A percentile compares a stretch with the other conserved stretches of the same genome.
Conservation (phyloP, 2,329 filamentous ascomycete species). For the Graphiopsis chlorocephala region DNA sequence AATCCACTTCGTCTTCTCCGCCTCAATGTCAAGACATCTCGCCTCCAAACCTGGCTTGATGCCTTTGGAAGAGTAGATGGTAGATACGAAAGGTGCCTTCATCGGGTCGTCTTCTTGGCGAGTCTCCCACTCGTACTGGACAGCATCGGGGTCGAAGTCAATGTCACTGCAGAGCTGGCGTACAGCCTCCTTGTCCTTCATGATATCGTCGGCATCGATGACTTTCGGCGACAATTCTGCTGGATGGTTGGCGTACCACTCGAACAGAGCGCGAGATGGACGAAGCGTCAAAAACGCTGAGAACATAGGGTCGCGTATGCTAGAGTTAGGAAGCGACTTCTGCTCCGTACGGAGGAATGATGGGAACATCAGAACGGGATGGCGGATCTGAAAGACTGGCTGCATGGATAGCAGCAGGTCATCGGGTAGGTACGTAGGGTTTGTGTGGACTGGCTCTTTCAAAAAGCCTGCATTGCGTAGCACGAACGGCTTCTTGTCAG, state of each 20-base stretch:
- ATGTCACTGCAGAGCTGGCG: constrained; percentile 12
- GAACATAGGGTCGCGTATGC: constrained; percentile 12
- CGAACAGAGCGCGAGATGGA: constrained; percentile 14
- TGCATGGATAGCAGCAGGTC: constrained; percentile 18
- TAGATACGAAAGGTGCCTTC: constrained; percentile 14
- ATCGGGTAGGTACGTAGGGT: constrained; percentile 20
- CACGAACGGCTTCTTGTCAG: background rate
- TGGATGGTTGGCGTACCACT: constrained; percentile 15
- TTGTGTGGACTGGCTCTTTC: constrained; percentile 10
- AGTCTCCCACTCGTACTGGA: constrained; percentile 18
- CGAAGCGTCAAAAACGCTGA: background rate
- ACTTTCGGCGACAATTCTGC: constrained; percentile 10
- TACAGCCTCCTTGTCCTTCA: constrained; percentile 14
- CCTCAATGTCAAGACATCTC: constrained; percentile 15
- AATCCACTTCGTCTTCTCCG: constrained; percentile 17
- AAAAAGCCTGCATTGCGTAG: background rate
- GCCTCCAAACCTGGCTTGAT: constrained; percentile 14
- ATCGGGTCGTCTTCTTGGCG: constrained; percentile 16
- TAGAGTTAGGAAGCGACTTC: background rate
- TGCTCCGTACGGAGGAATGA: constrained; percentile 17
- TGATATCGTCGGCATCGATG: constrained; percentile 24
- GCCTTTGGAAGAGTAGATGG: constrained; percentile 14
- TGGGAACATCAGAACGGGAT: constrained; percentile 24
- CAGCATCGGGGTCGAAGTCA: constrained; percentile 15
- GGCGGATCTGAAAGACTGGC: constrained; percentile 22